Percentiles rank a stretch among this genome's conserved stretches.
Conservation (phyloP, 495 filamentous ascomycete species). For the Aspergillus olivimuriae region DNA sequence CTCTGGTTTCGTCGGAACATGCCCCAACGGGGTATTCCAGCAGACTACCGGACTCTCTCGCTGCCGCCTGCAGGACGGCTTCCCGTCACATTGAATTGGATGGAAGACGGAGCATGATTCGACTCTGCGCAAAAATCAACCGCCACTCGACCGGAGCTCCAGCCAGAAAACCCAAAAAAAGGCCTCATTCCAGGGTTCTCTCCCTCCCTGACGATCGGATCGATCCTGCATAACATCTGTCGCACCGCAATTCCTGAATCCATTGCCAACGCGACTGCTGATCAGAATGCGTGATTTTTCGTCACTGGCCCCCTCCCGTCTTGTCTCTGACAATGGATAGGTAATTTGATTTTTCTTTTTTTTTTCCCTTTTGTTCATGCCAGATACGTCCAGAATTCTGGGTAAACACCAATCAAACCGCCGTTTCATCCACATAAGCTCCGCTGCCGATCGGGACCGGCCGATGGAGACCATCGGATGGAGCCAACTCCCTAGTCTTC, state of each 20-base stretch:
- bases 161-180: too few species aligned
- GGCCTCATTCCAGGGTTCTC: too few species aligned
- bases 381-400: not conserved
- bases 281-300: slow-evolving; percentile 5
- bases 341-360: slow-evolving; percentile 1
- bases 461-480: slow-evolving; percentile 12
- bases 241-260: not conserved
- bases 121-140: too few species aligned
- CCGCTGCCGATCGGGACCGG: slow-evolving; percentile 14
- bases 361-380: not conserved
- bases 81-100: too few species aligned
- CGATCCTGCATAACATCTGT: not conserved
- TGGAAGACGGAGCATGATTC: too few species aligned
- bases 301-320: not conserved
- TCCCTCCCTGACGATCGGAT: too few species aligned
- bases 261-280: not conserved
- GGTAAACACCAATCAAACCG: slow-evolving; percentile 2
- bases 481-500: slow-evolving; percentile 6
- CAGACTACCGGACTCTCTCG: too few species aligned
- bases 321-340: not conserved
- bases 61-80: too few species aligned
- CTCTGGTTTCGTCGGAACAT: too few species aligned
- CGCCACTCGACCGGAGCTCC: too few species aligned
- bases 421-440: slow-evolving; percentile 2
- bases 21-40: too few species aligned